These are phyloP conservation scores for Rhizomucor miehei DNA, from an alignment of 371 early-diverging fungal genomes.

Conservation along the genomic window DNA sequence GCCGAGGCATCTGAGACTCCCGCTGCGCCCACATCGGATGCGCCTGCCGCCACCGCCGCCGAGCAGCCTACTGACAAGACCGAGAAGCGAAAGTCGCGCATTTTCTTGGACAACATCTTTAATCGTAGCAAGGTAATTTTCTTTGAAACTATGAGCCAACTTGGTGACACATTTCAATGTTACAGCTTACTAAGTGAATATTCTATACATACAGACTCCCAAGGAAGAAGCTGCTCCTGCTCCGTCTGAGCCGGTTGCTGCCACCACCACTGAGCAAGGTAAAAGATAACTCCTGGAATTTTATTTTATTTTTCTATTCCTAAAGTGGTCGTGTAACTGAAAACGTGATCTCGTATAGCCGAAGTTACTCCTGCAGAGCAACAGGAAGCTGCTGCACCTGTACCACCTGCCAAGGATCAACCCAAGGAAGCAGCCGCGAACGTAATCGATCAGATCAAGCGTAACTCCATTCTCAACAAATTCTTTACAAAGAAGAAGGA, in stretches of 20 bases:
- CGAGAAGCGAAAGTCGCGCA: slow-evolving; percentile 12
- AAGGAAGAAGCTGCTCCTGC: no score
- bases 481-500: slow-evolving; percentile 36
- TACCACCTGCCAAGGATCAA: slow-evolving; percentile 19
- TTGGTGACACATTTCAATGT: no score
- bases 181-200: background rate
- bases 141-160: no score
- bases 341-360: no score
- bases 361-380: slow-evolving; percentile 7
- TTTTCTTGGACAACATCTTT: slow-evolving; percentile 8
- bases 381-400: slow-evolving; percentile 10
- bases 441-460: slow-evolving; percentile 32
- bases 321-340: no score
- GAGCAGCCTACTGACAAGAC: slow-evolving; percentile 4
- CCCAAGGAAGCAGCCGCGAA: slow-evolving; percentile 9
- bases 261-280: no score
- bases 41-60: background rate
- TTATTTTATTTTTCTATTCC: no score
- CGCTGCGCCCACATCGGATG: slow-evolving; percentile 1
- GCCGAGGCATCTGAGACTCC: slow-evolving; percentile 3
- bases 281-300: no score
- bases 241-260: no score
- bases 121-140: slow-evolving; percentile 18
- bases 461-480: slow-evolving; percentile 24
- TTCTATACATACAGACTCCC: background rate